Evolutionary conservation across 129 eudicot species (phyloP).

Genomic region (Tagetes erecta): DNA sequence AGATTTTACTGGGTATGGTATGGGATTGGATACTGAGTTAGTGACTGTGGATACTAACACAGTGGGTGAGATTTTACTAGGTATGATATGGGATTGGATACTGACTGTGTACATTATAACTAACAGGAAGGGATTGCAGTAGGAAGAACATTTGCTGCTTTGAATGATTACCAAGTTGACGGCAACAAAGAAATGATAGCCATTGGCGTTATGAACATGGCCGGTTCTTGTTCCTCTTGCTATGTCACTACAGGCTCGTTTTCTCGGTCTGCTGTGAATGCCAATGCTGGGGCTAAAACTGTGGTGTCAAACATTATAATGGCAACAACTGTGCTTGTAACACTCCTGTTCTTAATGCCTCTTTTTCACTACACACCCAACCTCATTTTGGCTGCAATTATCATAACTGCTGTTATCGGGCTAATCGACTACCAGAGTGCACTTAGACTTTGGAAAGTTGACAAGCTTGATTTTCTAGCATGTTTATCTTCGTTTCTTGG

Average conservation of each 20-base stretch:
- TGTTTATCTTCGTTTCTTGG: conserved; percentile 87
- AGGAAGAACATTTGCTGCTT: conserved; percentile 88
- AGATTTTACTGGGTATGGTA: no score
- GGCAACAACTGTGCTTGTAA: conserved; percentile 81
- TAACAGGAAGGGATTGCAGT: conserved; percentile 96
- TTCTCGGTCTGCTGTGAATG: conserved; percentile 95
- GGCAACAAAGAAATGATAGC: conserved; percentile 99
- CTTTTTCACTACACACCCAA: conserved; percentile 87
- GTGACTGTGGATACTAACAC: no score
- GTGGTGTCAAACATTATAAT: conserved; percentile 80
- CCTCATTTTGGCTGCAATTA: conserved; percentile 86
- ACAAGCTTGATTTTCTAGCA: conserved; percentile 87
- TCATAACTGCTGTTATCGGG: conserved; percentile 90
- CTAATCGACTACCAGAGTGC: conserved; percentile 82
- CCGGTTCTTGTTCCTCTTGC: conserved; percentile 96
- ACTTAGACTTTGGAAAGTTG: conserved; percentile 71
- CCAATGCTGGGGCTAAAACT: conserved; percentile 88
- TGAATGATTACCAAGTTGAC: conserved; percentile 91
- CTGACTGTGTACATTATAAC: background rate
- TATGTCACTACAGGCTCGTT: conserved; percentile 97
- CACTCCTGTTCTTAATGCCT: conserved; percentile 89
- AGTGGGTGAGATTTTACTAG: no score
- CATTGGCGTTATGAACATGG: conserved; percentile 95
- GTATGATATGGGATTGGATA: background rate
- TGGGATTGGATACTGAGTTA: no score